Evolutionary conservation across 148 eudicot species (phyloP).

Genomic region (Rhododendron ferrugineum): DNA sequence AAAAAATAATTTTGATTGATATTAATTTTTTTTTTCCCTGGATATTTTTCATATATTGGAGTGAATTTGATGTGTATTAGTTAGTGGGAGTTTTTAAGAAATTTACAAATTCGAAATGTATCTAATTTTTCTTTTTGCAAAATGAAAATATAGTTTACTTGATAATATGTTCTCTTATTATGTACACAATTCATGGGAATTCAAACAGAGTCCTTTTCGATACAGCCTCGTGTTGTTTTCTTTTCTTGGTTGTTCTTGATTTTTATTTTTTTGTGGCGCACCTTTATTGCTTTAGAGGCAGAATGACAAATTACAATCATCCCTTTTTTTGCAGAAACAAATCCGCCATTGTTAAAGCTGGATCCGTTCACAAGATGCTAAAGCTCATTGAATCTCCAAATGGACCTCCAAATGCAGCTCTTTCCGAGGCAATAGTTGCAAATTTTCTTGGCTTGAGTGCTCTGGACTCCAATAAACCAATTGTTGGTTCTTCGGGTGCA

Average conservation of each 20-base stretch:
- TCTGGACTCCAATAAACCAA: constrained; percentile 60
- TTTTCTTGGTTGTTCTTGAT: not conserved
- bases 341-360: constrained; percentile 78
- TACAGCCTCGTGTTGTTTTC: not conserved
- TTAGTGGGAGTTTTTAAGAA: not conserved
- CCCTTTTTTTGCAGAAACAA: constrained; percentile 52
- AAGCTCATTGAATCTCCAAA: constrained; percentile 47
- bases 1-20: not conserved
- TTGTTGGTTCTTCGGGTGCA: constrained; percentile 73
- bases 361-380: constrained; percentile 83
- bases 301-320: not conserved
- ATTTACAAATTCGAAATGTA: too few species aligned
- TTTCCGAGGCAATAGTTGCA: constrained; percentile 69
- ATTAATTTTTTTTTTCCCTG: not conserved
- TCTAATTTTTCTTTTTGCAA: too few species aligned
- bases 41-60: not conserved
- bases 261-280: not conserved
- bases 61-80: not conserved
- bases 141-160: not conserved
- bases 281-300: not conserved
- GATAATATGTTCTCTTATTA: not conserved
- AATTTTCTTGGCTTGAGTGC: constrained; percentile 86
- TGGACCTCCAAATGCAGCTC: constrained; percentile 23
- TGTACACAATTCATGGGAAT: not conserved
- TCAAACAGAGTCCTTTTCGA: not conserved